Evolutionary conservation across 2,329 filamentous ascomycete species (phyloP).

Genomic region (Hypoxylon sp.): DNA sequence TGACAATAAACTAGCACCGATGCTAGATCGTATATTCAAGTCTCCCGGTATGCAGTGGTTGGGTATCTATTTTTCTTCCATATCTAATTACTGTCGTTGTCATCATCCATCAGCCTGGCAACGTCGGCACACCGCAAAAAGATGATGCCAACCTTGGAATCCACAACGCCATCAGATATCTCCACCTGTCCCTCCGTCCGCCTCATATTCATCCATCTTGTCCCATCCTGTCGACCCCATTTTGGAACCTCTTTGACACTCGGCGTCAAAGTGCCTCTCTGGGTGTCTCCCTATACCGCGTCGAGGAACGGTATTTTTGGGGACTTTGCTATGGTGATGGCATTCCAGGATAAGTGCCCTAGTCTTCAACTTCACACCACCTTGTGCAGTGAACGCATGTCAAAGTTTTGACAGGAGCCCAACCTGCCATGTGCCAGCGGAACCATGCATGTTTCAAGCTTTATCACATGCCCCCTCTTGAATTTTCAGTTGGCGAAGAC

Average conservation of each 20-base stretch:
- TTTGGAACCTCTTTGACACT: constrained; percentile 15
- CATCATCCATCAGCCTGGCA: constrained; percentile 31
- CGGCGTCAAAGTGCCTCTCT: constrained; percentile 19
- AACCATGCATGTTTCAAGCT: constrained; percentile 18
- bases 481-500: constrained; percentile 76
- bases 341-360: constrained; percentile 1
- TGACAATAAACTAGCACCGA: constrained; percentile 9
- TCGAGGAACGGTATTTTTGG: not conserved
- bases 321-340: constrained; percentile 14
- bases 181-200: constrained; percentile 27
- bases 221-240: constrained; percentile 8
- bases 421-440: constrained; percentile 1
- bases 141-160: constrained; percentile 40
- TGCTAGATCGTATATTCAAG: constrained; percentile 39
- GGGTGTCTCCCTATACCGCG: constrained; percentile 4
- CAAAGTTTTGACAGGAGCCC: constrained; percentile 5
- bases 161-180: constrained; percentile 37
- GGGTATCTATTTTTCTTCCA: constrained; percentile 46
- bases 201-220: constrained; percentile 12
- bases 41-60: constrained; percentile 33
- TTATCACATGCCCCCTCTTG: constrained; percentile 5
- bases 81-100: constrained; percentile 36
- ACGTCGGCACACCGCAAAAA: constrained; percentile 33
- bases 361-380: constrained; percentile 6
- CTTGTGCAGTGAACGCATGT: constrained; percentile 4